phyloP scores from a whole-genome alignment of 148 eudicot genomes.

The Fagopyrum tataricum region DNA sequence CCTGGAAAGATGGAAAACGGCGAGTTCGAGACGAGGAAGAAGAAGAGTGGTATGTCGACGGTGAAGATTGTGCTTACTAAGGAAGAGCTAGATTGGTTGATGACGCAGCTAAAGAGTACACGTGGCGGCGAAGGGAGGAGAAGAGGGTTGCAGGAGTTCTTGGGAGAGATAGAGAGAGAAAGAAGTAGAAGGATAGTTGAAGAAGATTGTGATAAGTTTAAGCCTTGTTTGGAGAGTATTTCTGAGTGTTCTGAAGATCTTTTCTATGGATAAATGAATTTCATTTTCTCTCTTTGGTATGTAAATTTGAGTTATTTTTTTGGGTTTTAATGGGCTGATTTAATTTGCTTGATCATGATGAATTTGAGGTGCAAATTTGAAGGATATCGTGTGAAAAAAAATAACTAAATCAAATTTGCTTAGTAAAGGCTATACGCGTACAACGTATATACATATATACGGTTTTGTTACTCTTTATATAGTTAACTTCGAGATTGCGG shows the following conservation, averaged over 20 bases:
- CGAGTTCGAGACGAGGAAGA: not conserved
- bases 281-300: not conserved
- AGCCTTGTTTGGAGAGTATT: constrained; percentile 62
- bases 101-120: constrained; percentile 29
- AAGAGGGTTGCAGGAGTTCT: constrained; percentile 37
- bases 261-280: constrained; percentile 26
- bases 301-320: not conserved
- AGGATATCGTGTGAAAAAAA: not conserved
- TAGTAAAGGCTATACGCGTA: too few relatives aligned
- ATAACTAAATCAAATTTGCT: too few relatives aligned
- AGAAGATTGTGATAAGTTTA: constrained; percentile 31
- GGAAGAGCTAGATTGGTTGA: constrained; percentile 61
- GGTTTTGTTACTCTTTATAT: too few relatives aligned
- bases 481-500: too few relatives aligned
- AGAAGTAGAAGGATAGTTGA: constrained; percentile 18
- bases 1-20: constrained; percentile 5
- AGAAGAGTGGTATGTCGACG: constrained; percentile 21
- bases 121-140: constrained; percentile 18
- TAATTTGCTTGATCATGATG: not conserved
- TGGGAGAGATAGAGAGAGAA: constrained; percentile 44
- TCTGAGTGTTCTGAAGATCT: constrained; percentile 46
- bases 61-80: constrained; percentile 68
- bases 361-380: not conserved
- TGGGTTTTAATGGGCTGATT: not conserved
- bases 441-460: too few relatives aligned